Base-by-base conservation (phyloP, 345 rosid species). In the Balakata baccata region DNA sequence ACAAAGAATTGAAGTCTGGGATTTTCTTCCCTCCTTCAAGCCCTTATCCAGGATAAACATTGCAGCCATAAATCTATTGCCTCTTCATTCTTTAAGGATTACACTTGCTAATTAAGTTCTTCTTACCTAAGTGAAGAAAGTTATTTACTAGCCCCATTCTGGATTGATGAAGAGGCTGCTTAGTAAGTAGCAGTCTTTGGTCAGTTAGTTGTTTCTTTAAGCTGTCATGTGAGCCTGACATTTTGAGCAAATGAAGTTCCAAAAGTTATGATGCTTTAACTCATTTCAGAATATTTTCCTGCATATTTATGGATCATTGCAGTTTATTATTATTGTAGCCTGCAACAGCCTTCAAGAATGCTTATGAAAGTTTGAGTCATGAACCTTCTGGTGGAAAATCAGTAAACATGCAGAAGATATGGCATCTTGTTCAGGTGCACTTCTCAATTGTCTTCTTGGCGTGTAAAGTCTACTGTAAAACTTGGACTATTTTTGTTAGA, bases 341-440 rank as follows among this genome's bases (percentile, higher is more conserved):
- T 66, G 98, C 97, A 66, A 82, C 83, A 66, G 84, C 89, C 81
- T 96, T 96, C 83, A 93, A 84, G 85, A 84, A 72, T 74, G 96
- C 94, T 66, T 90, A 88, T 87, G 97, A 90, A 75, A 81, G 87
- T 79, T 81, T 96, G 82, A 86, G 91, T 69, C 74, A 77, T 75
- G 96, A 84, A 78, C 77, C 86, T 66, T 87, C 98, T 75, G 86
- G 89, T 75, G 94, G 96, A 59, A 96, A 92, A 80, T 96, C 98
- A 76, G 96, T 93, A 79, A 89, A 75, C 81, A 80, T 93, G 88
- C 98, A 90, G 85, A 96, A 96, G 83, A 91, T 96, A 78, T 96
- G 99, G 99, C 94, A 91, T 83, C 97, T 96, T 82, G 83, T 93
- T 80, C 90, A 89, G 98, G 99, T 90, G 78, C 50, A 50, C 11